A percentile compares a stretch with the other conserved stretches of the same genome.
Evolutionary conservation across 2,329 filamentous ascomycete genomes (phyloP).

Genomic region (Fusarium graminum): DNA sequence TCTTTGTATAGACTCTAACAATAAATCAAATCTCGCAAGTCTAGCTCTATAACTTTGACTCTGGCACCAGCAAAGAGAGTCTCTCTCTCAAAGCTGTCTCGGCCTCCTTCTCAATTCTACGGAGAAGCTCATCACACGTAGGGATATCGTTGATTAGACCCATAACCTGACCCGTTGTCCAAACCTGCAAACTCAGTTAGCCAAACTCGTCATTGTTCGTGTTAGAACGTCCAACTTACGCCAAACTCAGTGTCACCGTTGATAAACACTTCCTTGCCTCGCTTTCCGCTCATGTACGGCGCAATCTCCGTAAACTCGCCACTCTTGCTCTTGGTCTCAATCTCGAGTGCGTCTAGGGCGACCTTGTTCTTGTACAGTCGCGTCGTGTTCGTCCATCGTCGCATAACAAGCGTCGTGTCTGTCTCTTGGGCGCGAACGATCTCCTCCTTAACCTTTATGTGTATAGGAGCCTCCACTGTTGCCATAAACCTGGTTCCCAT

Average conservation of each 20-base stretch:
- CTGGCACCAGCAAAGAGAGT: constrained; percentile 65
- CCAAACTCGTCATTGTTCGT: not conserved
- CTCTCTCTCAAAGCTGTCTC: constrained; percentile 73
- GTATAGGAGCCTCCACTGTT: constrained; percentile 92
- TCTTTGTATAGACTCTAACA: constrained; percentile 19
- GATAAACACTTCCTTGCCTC: constrained; percentile 90
- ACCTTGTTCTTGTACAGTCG: constrained; percentile 93
- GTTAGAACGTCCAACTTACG: constrained; percentile 65
- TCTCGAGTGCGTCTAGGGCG: constrained; percentile 79
- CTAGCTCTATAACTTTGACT: constrained; percentile 68
- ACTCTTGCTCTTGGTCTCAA: constrained; percentile 84
- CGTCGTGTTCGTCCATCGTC: constrained; percentile 93
- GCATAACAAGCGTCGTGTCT: constrained; percentile 88
- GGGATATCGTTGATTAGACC: constrained; percentile 87
- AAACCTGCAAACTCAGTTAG: constrained; percentile 71
- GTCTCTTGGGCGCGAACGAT: constrained; percentile 92
- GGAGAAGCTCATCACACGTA: constrained; percentile 76
- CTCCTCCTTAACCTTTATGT: constrained; percentile 91
- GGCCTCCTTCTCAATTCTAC: constrained; percentile 82
- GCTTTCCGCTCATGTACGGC: constrained; percentile 87
- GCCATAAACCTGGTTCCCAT: constrained; percentile 99
- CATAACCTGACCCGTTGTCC: constrained; percentile 97
- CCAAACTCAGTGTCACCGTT: constrained; percentile 93
- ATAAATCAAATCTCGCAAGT: constrained; percentile 14
- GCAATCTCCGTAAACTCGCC: constrained; percentile 93